Evolutionary conservation across 1,284 basidiomycete species (phyloP), one percentile per base, ranked within the genome.

Genomic region (Quambalaria eucalypti): DNA sequence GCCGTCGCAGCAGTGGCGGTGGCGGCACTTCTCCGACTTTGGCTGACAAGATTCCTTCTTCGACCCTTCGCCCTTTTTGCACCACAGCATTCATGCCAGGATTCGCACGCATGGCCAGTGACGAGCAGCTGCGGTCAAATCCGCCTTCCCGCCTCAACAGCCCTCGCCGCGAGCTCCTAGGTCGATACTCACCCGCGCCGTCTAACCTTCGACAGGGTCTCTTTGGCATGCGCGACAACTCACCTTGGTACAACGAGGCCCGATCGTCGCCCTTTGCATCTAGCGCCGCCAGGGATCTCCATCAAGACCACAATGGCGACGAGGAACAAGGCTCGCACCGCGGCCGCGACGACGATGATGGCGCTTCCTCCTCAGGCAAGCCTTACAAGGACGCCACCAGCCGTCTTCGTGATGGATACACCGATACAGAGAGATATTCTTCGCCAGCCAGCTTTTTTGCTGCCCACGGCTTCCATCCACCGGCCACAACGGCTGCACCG

Each of bases 251-350:
- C 36, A 57, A 55, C 36, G 67, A 71, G 29, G 58, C 58, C 33
- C 65, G 71, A 29, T 65, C 60, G 25, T 50, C 71, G 14, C 71
- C 71, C 5, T 73, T 71, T 46, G 71, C 71, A 25, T 67, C 67
- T 2, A 63, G 60, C 28, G 65, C 65, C n/a, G 59, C 63, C 10
- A 59, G 63, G 39, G 67, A 67, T 36, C 23, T 52, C 36, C 53
- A 28, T 12, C 8, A 21, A 6, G 49, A 52, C 36, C 31, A 38
- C 25, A 47, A 50, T 16, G 29, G 25, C 25, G 42, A 19, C 21
- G 36, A 39, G 16, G 21, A 14, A 14, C 5, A 14, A n/a, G 36
- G 4, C 4, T 14, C 16, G 16, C 16, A 14, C 25, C 16, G 25
- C 25, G 25, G 6, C 25, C 16, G 25, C 25, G 42, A 46, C 42